A percentile compares a stretch with the other conserved stretches of the same genome.
phyloP scores from a whole-genome alignment of 2,329 filamentous ascomycete genomes.

The Dendryphion nanum region DNA sequence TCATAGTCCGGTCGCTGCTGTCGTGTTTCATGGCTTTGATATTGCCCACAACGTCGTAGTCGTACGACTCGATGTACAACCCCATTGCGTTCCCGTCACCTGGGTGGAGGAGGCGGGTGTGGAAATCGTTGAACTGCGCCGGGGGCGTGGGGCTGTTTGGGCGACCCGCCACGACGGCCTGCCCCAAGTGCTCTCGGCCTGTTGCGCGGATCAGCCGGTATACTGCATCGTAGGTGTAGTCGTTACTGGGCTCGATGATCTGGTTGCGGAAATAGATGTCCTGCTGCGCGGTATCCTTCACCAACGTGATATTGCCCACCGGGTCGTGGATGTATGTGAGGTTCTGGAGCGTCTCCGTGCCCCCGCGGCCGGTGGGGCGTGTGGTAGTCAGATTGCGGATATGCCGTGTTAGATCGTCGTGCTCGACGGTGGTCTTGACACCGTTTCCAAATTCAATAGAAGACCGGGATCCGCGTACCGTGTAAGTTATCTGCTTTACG shows the following conservation, averaged over 20 bases:
- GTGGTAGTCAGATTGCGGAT: too few relatives aligned
- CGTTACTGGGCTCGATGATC: conserved; percentile 2
- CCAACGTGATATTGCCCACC: background rate
- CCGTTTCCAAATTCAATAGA: too few relatives aligned
- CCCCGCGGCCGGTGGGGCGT: background rate
- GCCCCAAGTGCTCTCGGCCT: conserved; percentile 14
- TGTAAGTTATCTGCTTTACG: too few relatives aligned
- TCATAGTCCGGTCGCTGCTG: background rate
- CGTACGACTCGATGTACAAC: background rate
- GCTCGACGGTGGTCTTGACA: too few relatives aligned
- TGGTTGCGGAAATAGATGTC: background rate
- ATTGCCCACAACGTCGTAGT: conserved; percentile 15
- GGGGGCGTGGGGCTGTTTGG: background rate
- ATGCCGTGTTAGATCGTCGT: too few relatives aligned
- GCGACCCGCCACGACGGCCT: too few relatives aligned
- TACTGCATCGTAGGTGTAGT: conserved; percentile 16
- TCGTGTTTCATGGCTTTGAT: conserved; percentile 11
- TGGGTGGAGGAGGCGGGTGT: background rate
- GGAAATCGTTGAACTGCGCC: background rate
- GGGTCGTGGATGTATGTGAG: background rate
- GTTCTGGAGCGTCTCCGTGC: background rate
- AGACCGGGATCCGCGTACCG: too few relatives aligned
- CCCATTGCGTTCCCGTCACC: background rate
- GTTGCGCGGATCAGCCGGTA: conserved; percentile 14
- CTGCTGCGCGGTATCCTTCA: background rate